Base-by-base conservation (phyloP, 2,329 filamentous ascomycete species). In the Fonsecaea multimorphosa region DNA sequence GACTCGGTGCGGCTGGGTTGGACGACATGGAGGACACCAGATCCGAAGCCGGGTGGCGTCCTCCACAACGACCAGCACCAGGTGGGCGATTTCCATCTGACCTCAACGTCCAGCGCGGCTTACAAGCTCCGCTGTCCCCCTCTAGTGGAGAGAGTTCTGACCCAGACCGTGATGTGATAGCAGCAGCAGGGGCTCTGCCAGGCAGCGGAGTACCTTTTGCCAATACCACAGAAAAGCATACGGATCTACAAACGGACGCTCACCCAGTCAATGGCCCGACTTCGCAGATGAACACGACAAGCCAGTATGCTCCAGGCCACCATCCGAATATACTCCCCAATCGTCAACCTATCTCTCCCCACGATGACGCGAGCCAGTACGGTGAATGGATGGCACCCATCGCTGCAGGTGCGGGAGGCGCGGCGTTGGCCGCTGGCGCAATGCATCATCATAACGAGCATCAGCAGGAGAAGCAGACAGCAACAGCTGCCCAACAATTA, bases 31-130 rank as follows among this genome's bases (percentile, higher is more conserved):
- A 75, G 69, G 71, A 73, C 62, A 57, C 63, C 58, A 66, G 67
- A 52, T 72, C 70, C n/a, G 70, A 71, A 58, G 66, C 69, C 67
- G 76, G 78, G 61, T 76, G 79, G 72, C 71, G 71, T 66, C 75
- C 77, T 58, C 76, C 75, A 72, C 82, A 86, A 78, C 89, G 93
- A 78, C 91, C 92, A 76, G 88, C 91, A 85, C 89, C 92, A 88
- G 94, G 93, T 89, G 94, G 94, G 84, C 89, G 93, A 79, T 99
- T 99, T 83, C 94, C 94, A 81, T 96, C 91, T 81, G 93, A 97
- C 83, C 83, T 98, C 74, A 88, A 93, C 82, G 86, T 96, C 78
- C 91, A 93, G 78, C 89, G 91, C 82, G 89, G 91, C 84, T 88
- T 92, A 87, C 89, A 93, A 80, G 88, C 87, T 76, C 87, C 90